Percentiles rank a stretch among this genome's conserved stretches.
Conservation (phyloP, 164 flowering plant species). For the Piper betle region DNA sequence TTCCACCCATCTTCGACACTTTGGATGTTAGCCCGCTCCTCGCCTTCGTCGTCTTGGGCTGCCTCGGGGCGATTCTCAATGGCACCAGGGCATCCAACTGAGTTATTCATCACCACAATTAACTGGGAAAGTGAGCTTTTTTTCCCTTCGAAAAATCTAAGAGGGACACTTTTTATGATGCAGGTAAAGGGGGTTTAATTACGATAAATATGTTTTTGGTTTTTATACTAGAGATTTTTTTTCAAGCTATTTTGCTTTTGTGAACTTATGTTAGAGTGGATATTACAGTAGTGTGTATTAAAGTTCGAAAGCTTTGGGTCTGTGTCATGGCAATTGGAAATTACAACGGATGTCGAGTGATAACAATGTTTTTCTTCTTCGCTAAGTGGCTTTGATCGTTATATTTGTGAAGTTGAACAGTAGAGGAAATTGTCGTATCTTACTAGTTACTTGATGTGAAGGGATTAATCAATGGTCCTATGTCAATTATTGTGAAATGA, state of each 20-base stretch:
- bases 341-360: too few relatives aligned
- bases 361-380: background rate
- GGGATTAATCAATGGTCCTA: too few relatives aligned
- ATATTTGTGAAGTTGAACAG: too few relatives aligned
- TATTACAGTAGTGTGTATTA: too few relatives aligned
- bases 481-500: too few relatives aligned
- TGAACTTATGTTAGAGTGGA: background rate
- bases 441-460: too few relatives aligned
- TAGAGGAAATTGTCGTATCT: too few relatives aligned
- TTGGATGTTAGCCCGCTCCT: constrained; percentile 80
- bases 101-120: background rate
- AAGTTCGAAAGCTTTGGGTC: background rate
- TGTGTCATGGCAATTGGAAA: background rate
- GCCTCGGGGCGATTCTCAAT: constrained; percentile 41
- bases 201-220: background rate
- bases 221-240: background rate
- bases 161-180: background rate
- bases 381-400: too few relatives aligned
- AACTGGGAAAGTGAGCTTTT: too few relatives aligned
- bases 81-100: constrained; percentile 22
- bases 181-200: background rate
- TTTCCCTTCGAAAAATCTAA: too few relatives aligned
- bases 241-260: background rate
- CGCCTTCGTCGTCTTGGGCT: constrained; percentile 75
- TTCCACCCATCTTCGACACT: constrained; percentile 72